These are phyloP conservation scores for Phytophthora rubi DNA, from an alignment of 352 stramenopile species.

Conservation along the genomic window DNA sequence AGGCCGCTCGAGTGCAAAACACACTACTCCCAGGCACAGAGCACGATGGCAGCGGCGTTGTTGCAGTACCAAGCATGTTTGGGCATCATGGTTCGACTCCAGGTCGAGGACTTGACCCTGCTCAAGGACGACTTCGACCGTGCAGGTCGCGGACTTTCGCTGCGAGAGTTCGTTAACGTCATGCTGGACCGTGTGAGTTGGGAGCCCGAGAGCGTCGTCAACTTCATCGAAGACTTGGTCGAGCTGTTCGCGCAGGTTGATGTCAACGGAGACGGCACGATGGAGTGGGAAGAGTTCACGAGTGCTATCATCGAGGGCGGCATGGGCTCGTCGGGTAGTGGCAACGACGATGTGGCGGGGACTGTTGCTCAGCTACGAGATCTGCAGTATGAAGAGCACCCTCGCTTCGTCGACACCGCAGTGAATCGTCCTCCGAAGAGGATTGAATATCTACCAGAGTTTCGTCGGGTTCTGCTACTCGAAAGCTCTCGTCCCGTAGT, in stretches of 20 bases:
- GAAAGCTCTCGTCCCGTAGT: constrained; percentile 73
- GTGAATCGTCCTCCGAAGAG: constrained; percentile 69
- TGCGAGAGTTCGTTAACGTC: constrained; percentile 71
- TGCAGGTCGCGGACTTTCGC: constrained; percentile 53
- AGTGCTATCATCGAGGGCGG: constrained; percentile 82
- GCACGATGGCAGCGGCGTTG: constrained; percentile 61
- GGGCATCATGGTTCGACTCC: constrained; percentile 79
- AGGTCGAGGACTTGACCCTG: constrained; percentile 66
- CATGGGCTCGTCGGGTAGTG: constrained; percentile 50
- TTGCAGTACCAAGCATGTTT: constrained; percentile 79
- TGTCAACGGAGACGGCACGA: constrained; percentile 78
- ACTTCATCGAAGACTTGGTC: constrained; percentile 76
- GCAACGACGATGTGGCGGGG: constrained; percentile 35
- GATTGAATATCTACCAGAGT: constrained; percentile 63
- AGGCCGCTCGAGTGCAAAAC: constrained; percentile 3
- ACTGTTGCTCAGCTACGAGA: constrained; percentile 59
- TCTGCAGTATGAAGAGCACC: constrained; percentile 77
- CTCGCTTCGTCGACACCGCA: constrained; percentile 47
- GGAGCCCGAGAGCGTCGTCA: constrained; percentile 57
- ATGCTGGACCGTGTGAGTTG: constrained; percentile 77
- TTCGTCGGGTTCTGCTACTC: constrained; percentile 64
- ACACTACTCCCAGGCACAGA: not conserved
- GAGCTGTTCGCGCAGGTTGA: constrained; percentile 83
- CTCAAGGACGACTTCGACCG: constrained; percentile 79
- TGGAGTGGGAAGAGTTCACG: constrained; percentile 89